Conservation (phyloP, 1,284 basidiomycete species). For the Cutaneotrichosporon sp. region DNA sequence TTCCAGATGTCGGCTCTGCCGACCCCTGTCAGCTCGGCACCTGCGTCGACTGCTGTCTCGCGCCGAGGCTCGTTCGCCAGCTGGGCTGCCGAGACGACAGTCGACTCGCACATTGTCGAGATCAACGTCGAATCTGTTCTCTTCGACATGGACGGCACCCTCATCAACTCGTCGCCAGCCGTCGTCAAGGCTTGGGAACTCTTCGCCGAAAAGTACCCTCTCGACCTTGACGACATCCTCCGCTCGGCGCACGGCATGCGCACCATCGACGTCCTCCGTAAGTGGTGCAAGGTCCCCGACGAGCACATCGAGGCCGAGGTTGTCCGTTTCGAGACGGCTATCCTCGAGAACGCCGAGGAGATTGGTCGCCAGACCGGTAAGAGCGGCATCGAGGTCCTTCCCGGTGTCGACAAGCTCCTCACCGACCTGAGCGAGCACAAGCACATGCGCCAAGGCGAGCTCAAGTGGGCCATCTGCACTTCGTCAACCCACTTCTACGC, state of each 20-base stretch:
- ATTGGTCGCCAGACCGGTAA: slow-evolving; percentile 39
- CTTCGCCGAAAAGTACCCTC: slow-evolving; percentile 47
- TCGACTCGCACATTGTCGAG: slow-evolving; percentile 59
- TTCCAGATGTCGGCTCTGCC: slow-evolving; percentile 53
- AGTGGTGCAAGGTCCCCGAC: slow-evolving; percentile 52
- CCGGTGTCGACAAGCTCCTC: slow-evolving; percentile 49
- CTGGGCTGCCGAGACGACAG: slow-evolving; percentile 66
- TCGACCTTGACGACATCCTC: slow-evolving; percentile 51
- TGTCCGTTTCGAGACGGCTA: slow-evolving; percentile 52
- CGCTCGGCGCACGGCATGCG: slow-evolving; percentile 51
- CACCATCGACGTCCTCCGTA: slow-evolving; percentile 51
- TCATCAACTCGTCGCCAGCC: slow-evolving; percentile 51
- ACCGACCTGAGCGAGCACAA: slow-evolving; percentile 41
- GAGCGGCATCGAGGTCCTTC: slow-evolving; percentile 51
- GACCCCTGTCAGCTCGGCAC: slow-evolving; percentile 36
- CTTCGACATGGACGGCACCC: slow-evolving; percentile 53
- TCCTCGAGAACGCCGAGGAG: slow-evolving; percentile 50
- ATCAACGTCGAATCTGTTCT: slow-evolving; percentile 53
- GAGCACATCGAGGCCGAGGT: slow-evolving; percentile 48
- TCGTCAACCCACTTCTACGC: slow-evolving; percentile 53
- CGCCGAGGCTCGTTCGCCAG: slow-evolving; percentile 41
- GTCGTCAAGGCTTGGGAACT: slow-evolving; percentile 53
- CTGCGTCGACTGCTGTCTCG: slow-evolving; percentile 37
- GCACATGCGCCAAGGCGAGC: slow-evolving; percentile 43
- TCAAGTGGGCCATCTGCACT: slow-evolving; percentile 54